phyloP scores from a whole-genome alignment of 192 early-diverging fungal genomes.

The Geranomyces variabilis region DNA sequence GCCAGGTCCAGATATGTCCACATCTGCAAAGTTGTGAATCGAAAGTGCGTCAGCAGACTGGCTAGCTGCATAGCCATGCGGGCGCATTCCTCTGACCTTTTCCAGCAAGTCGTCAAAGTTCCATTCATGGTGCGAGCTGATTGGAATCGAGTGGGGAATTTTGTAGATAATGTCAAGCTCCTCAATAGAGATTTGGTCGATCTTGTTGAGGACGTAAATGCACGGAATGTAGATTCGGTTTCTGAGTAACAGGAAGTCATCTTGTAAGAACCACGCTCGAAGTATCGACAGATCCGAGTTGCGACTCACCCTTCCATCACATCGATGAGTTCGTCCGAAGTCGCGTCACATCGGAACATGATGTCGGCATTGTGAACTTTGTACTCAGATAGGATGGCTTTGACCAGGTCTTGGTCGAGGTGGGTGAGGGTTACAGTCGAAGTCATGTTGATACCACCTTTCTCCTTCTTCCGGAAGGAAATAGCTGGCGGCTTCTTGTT shows the following conservation, averaged over 20 bases:
- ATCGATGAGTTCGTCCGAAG: slow-evolving; percentile 95
- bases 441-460: slow-evolving; percentile 95
- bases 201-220: slow-evolving; percentile 98
- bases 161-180: slow-evolving; percentile 96
- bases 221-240: slow-evolving; percentile 93
- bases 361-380: slow-evolving; percentile 97
- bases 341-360: slow-evolving; percentile 89
- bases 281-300: neutral
- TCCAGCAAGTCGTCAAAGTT: slow-evolving; percentile 98
- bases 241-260: slow-evolving; percentile 23
- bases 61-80: neutral
- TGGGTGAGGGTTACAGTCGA: slow-evolving; percentile 88
- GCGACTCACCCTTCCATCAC: slow-evolving; percentile 81
- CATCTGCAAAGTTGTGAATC: slow-evolving; percentile 43
- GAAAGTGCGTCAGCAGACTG: neutral
- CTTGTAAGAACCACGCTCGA: neutral
- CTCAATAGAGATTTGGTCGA: slow-evolving; percentile 95
- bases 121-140: slow-evolving; percentile 70
- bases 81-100: slow-evolving; percentile 25
- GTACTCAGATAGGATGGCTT: slow-evolving; percentile 94
- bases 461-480: slow-evolving; percentile 96
- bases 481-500: slow-evolving; percentile 98
- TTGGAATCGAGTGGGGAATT: slow-evolving; percentile 89
- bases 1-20: slow-evolving; percentile 75
- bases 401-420: slow-evolving; percentile 87